Evolutionary conservation across 1,284 basidiomycete genomes (phyloP).

Genomic region (Trametes versicolor): DNA sequence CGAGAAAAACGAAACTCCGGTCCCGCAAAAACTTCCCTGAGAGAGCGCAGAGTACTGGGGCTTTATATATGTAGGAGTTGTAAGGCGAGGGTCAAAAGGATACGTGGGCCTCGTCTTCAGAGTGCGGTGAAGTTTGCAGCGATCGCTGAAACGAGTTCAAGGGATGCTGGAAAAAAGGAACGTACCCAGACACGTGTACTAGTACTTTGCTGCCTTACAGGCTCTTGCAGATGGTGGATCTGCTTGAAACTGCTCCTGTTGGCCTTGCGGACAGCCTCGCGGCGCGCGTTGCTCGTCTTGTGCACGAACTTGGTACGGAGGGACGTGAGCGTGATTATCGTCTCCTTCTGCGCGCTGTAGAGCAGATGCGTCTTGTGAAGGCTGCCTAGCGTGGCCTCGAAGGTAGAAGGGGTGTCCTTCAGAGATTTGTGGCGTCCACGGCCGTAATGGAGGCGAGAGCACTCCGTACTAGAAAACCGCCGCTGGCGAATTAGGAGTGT

Average conservation of each 20-base stretch:
- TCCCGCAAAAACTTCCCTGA: too few species aligned
- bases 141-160: constrained; percentile 59
- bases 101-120: constrained; percentile 78
- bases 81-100: constrained; percentile 63
- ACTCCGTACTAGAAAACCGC: too few species aligned
- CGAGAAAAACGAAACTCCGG: too few species aligned
- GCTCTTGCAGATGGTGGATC: constrained; percentile 66
- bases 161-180: background rate
- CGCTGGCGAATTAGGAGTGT: too few species aligned
- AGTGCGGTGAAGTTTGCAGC: constrained; percentile 79
- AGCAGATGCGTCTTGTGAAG: constrained; percentile 74
- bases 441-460: constrained; percentile 32
- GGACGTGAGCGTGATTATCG: constrained; percentile 66
- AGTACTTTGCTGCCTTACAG: constrained; percentile 58
- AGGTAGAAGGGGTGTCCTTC: constrained; percentile 43
- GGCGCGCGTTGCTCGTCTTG: constrained; percentile 58
- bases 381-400: constrained; percentile 57
- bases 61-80: too few species aligned
- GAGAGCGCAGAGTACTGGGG: too few species aligned
- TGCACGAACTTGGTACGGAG: constrained; percentile 67
- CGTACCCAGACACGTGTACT: constrained; percentile 71
- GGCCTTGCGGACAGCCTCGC: constrained; percentile 73
- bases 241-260: constrained; percentile 75
- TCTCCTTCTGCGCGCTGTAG: constrained; percentile 57
- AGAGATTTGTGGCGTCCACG: constrained; percentile 52